phyloP scores from a whole-genome alignment of 2,329 filamentous ascomycete species.

The Aschersonia sp. region DNA sequence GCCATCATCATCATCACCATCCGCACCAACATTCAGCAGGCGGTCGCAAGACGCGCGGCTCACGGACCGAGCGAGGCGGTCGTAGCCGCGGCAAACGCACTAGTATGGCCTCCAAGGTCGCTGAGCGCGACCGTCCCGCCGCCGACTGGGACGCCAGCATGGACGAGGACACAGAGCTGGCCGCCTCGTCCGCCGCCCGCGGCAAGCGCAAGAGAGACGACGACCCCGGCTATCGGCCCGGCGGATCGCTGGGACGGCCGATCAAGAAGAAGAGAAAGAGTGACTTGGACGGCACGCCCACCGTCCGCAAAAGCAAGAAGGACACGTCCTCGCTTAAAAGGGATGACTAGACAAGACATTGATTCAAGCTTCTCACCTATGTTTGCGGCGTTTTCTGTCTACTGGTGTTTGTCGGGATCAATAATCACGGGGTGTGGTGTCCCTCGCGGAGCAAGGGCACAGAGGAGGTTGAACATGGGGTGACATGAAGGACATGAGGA shows the following conservation, averaged over 20 bases:
- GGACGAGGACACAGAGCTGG: constrained; percentile 22
- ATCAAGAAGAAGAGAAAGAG: constrained; percentile 47
- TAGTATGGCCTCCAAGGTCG: constrained; percentile 9
- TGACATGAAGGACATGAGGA: no score
- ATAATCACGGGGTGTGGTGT: no score
- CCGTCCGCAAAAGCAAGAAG: constrained; percentile 21
- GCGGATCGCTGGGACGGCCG: constrained; percentile 37
- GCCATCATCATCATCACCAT: constrained; percentile 8
- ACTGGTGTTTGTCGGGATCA: no score
- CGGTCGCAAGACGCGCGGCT: constrained; percentile 15
- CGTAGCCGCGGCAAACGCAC: constrained; percentile 21
- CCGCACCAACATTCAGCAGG: constrained; percentile 11
- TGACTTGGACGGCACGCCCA: constrained; percentile 24
- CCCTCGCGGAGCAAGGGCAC: no score
- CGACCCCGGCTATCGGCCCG: constrained; percentile 44
- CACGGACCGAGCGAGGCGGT: constrained; percentile 16
- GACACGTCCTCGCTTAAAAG: constrained; percentile 10
- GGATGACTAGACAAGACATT: neutral
- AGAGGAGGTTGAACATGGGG: no score
- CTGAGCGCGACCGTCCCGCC: constrained; percentile 8
- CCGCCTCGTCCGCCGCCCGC: constrained; percentile 15
- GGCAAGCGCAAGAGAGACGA: constrained; percentile 43
- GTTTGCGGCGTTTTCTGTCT: no score
- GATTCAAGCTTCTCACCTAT: no score
- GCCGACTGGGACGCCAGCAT: constrained; percentile 20